phyloP scores from a whole-genome alignment of 768 basidiomycete species.

The Xanthoconium purpureum region DNA sequence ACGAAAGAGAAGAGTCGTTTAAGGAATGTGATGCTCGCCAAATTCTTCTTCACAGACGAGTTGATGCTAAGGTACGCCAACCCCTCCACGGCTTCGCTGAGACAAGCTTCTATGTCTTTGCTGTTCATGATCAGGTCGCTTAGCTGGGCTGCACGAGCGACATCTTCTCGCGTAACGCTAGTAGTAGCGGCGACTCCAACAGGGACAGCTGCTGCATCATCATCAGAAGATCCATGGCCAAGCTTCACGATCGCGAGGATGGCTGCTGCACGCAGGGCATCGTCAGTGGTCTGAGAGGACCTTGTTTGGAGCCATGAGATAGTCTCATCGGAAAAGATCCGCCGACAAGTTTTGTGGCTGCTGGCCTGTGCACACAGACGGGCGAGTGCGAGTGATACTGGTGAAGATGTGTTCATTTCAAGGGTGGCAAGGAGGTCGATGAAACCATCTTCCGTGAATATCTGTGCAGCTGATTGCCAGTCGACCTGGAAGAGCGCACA shows the following conservation, averaged over 20 bases:
- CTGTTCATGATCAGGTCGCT: slow-evolving; percentile 48
- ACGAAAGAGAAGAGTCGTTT: slow-evolving; percentile 54
- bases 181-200: slow-evolving; percentile 10
- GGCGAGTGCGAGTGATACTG: slow-evolving; percentile 59
- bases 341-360: slow-evolving; percentile 70
- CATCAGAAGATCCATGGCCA: slow-evolving; percentile 51
- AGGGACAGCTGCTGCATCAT: slow-evolving; percentile 40
- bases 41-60: slow-evolving; percentile 56
- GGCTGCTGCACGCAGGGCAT: slow-evolving; percentile 54
- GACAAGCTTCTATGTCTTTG: slow-evolving; percentile 38
- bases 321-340: slow-evolving; percentile 53
- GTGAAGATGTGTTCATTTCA: slow-evolving; percentile 54
- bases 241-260: slow-evolving; percentile 80
- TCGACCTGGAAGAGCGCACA: slow-evolving; percentile 86
- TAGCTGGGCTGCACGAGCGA: slow-evolving; percentile 52
- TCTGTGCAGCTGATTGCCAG: slow-evolving; percentile 56
- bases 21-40: slow-evolving; percentile 60
- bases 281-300: slow-evolving; percentile 45
- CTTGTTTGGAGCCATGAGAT: slow-evolving; percentile 66
- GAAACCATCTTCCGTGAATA: slow-evolving; percentile 63
- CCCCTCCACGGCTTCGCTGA: slow-evolving; percentile 74
- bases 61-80: slow-evolving; percentile 77
- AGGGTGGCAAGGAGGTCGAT: slow-evolving; percentile 60
- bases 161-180: slow-evolving; percentile 31
- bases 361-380: slow-evolving; percentile 74